Evolutionary conservation across 352 stramenopile genomes (phyloP), one percentile per base, ranked within the genome.

Genomic region (Pythium dissotocum): DNA sequence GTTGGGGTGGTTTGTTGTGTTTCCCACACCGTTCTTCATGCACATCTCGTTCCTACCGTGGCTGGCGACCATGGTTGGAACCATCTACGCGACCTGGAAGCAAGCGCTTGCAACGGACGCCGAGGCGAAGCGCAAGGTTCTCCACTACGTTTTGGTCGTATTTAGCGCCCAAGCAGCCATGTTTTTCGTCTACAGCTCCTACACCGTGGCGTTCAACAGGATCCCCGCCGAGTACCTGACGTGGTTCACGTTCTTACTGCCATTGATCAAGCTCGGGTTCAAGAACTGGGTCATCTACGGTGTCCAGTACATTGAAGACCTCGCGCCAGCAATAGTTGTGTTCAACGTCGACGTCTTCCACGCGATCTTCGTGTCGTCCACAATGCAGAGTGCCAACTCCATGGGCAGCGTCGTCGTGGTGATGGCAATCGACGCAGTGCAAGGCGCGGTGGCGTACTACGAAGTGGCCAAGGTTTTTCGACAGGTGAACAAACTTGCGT

Each of bases 271-370:
- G 54, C 36, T 69, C n/a, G 40, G n/a, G 5, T 61, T 63, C 40
- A 61, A 62, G 53, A 63, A 69, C 53, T 49, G 30, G 26, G 42
- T 58, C n/a, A 30, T 49, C 42, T 12, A 14, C 1, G 53, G 53
- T 1, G 10, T 54, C 16, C 30, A 57, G 28, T 33, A 63, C 62
- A 36, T 53, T 18, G 32, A 60, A 38, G 51, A 69, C 28, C 40
- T 69, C 38, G 40, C 36, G 13, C 62, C 62, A 18, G n/a, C 16
- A 10, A 32, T 46, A 3, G 46, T 60, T 28, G 54, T 55, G 30
- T 69, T 61, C 40, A 69, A 61, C 52, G 38, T 69, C 5, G 62
- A 69, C 40, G 38, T 69, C 30, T 69, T 63, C 54, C 62, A 69
- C 62, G 53, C 62, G 21, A 44, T 69, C 10, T 58, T 63, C 26